A percentile compares a stretch with the other conserved stretches of the same genome.
These are phyloP conservation scores for Eutypella sp. DNA, from an alignment of 2,329 filamentous ascomycete species.

Conservation along the genomic window DNA sequence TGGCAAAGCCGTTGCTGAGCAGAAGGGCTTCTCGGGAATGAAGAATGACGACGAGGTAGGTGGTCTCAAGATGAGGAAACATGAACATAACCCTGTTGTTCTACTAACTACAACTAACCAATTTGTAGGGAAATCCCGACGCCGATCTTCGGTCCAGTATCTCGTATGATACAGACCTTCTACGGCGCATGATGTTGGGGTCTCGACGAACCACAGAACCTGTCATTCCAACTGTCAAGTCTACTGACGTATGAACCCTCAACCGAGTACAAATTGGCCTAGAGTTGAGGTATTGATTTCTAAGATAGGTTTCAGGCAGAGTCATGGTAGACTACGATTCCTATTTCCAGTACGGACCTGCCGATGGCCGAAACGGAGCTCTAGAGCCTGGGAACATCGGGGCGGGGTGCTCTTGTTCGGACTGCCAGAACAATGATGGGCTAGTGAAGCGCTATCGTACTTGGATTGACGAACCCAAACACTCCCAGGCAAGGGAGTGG, in stretches of 20 bases:
- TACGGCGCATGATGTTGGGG: neutral
- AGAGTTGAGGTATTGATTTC: neutral
- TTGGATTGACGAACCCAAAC: slow-evolving; percentile 2
- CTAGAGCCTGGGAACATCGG: neutral
- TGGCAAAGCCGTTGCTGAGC: neutral
- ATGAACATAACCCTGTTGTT: neutral
- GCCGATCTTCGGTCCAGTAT: neutral
- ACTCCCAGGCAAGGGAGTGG: slow-evolving; percentile 3
- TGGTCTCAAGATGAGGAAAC: neutral
- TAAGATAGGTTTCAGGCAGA: neutral
- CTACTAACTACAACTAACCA: neutral
- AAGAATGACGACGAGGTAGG: slow-evolving; percentile 18
- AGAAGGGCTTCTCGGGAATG: slow-evolving; percentile 7
- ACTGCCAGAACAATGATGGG: neutral
- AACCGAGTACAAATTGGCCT: neutral
- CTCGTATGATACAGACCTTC: neutral
- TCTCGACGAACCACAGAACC: neutral
- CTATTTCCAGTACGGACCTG: slow-evolving; percentile 7
- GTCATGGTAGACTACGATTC: slow-evolving; percentile 5
- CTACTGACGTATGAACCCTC: neutral
- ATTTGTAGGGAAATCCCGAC: neutral
- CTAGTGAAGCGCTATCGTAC: neutral
- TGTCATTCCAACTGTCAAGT: neutral
- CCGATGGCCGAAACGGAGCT: neutral
- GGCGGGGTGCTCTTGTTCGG: neutral